Evolutionary conservation across 2,329 filamentous ascomycete genomes (phyloP).

Genomic region (Paraconiothyrium sp.): DNA sequence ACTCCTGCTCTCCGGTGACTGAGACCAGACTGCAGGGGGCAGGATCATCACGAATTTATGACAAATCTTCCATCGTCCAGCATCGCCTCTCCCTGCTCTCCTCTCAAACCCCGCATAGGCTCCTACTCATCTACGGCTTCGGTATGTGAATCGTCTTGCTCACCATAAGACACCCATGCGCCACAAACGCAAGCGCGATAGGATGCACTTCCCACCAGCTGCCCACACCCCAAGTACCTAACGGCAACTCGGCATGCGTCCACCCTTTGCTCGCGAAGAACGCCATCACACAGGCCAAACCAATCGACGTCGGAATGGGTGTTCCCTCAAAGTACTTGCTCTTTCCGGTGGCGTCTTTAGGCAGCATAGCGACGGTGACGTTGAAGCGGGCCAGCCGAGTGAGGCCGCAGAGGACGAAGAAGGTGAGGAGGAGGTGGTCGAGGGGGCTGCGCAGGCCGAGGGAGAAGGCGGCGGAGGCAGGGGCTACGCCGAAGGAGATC

Average conservation of each 20-base stretch:
- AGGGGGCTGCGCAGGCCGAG: conserved; percentile 84
- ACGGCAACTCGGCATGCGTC: conserved; percentile 80
- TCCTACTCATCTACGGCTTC: conserved; percentile 68
- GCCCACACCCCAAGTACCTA: conserved; percentile 74
- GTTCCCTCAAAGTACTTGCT: conserved; percentile 96
- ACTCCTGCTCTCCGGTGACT: not conserved
- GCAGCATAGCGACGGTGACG: conserved; percentile 87
- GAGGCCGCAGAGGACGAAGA: conserved; percentile 94
- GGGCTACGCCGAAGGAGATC: conserved; percentile 95
- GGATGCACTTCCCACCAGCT: conserved; percentile 85
- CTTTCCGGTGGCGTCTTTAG: conserved; percentile 92
- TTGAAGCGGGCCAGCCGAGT: conserved; percentile 97
- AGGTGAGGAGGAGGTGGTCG: conserved; percentile 82
- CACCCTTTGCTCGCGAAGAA: conserved; percentile 86
- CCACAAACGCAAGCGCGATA: conserved; percentile 77
- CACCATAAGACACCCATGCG: conserved; percentile 94
- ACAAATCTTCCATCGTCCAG: too few relatives aligned
- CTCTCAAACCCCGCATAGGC: not conserved
- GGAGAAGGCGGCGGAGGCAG: conserved; percentile 86
- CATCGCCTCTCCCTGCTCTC: not conserved
- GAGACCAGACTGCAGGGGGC: not conserved
- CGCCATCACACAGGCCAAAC: conserved; percentile 83
- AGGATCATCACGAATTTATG: not conserved
- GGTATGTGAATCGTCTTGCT: conserved; percentile 95
- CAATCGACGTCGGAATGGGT: conserved; percentile 90